Percentiles rank a stretch among this genome's conserved stretches.
phyloP scores from a whole-genome alignment of 805 yeast species.

The Kodamaea nitidulidarum region DNA sequence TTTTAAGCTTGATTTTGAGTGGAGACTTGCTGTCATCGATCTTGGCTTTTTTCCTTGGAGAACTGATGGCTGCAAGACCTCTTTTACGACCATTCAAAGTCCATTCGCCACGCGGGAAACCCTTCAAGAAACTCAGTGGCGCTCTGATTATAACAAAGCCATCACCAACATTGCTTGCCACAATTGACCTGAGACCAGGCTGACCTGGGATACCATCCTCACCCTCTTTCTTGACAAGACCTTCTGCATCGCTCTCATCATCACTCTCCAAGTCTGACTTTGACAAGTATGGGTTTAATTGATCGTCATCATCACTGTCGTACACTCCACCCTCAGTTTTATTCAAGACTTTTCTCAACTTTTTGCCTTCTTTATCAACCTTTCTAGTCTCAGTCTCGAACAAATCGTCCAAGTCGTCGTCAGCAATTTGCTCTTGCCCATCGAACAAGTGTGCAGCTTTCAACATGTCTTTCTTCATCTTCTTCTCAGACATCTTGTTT shows the following conservation, averaged over 20 bases:
- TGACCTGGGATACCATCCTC: background rate
- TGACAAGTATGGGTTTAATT: conserved; percentile 69
- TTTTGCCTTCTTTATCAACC: conserved; percentile 88
- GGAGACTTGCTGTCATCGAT: conserved; percentile 27
- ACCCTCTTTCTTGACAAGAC: conserved; percentile 30
- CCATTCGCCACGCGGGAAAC: conserved; percentile 84
- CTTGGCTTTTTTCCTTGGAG: conserved; percentile 39
- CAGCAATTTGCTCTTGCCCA: conserved; percentile 56
- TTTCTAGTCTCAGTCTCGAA: conserved; percentile 62
- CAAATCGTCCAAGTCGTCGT: conserved; percentile 65
- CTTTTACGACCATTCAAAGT: conserved; percentile 55
- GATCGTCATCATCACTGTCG: conserved; percentile 68
- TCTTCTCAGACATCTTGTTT: conserved; percentile 79
- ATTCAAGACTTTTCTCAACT: conserved; percentile 75
- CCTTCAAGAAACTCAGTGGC: conserved; percentile 51
- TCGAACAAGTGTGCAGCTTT: conserved; percentile 67
- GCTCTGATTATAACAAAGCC: conserved; percentile 59
- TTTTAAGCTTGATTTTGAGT: conserved; percentile 26
- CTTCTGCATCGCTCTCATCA: conserved; percentile 48
- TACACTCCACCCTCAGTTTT: conserved; percentile 87
- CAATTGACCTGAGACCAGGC: conserved; percentile 8
- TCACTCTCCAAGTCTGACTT: conserved; percentile 57
- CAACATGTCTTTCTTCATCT: conserved; percentile 80
- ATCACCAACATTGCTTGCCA: conserved; percentile 29
- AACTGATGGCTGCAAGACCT: conserved; percentile 14